Evolutionary conservation across 1,139 yeast genomes (phyloP).

Genomic region (Yamadazyma diddensiae): DNA sequence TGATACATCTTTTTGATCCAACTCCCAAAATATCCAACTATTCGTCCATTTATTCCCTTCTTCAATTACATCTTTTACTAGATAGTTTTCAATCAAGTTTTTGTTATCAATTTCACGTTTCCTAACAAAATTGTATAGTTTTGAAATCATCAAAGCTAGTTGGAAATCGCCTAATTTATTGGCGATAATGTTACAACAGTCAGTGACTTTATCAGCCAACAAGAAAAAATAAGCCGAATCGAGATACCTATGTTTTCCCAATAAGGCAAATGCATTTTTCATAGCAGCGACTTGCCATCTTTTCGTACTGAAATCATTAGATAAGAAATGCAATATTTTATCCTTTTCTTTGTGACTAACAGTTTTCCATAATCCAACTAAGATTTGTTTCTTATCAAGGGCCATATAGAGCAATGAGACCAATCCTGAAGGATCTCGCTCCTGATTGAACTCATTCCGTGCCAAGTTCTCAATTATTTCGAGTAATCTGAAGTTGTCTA

Average conservation of each 20-base stretch:
- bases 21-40: conserved; percentile 79
- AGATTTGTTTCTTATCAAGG: conserved; percentile 68
- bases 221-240: conserved; percentile 92
- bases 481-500: conserved; percentile 45
- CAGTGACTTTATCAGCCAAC: conserved; percentile 73
- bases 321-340: conserved; percentile 73
- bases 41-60: conserved; percentile 80
- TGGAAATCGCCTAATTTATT: conserved; percentile 64
- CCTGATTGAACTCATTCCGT: conserved; percentile 58
- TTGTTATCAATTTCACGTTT: conserved; percentile 11
- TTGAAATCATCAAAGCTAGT: conserved; percentile 76
- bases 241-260: conserved; percentile 81
- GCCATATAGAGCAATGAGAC: conserved; percentile 80
- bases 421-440: conserved; percentile 67
- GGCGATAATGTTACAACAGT: conserved; percentile 71
- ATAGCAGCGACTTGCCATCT: conserved; percentile 88
- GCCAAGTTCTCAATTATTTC: conserved; percentile 67
- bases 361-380: conserved; percentile 82
- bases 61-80: conserved; percentile 56
- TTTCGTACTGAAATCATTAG: conserved; percentile 67
- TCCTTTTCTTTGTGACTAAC: conserved; percentile 76
- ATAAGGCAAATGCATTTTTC: conserved; percentile 86
- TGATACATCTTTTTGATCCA: conserved; percentile 49
- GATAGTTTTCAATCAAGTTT: conserved; percentile 37
- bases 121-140: conserved; percentile 50